phyloP scores from a whole-genome alignment of 352 stramenopile species.

The Blastocystis sp. region DNA sequence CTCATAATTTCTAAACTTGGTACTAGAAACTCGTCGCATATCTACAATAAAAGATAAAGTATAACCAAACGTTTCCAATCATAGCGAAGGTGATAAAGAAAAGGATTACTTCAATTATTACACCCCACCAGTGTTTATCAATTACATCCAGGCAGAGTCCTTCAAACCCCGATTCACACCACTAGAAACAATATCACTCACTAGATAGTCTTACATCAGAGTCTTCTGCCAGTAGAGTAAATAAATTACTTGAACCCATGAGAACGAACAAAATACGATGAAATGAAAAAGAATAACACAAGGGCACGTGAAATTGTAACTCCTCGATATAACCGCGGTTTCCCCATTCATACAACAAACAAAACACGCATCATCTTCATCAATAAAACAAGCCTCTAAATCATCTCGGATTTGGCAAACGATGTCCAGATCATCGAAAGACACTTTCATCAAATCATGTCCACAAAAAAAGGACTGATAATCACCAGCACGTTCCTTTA shows the following conservation, averaged over 20 bases:
- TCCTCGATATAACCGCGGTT: not conserved
- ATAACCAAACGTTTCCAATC: not conserved
- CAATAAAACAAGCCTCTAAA: slow-evolving; percentile 11
- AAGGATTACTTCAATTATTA: slow-evolving; percentile 39
- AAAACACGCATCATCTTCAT: not conserved
- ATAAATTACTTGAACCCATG: not conserved
- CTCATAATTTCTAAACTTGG: slow-evolving; percentile 49
- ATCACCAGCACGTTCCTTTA: not conserved
- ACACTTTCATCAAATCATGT: slow-evolving; percentile 31
- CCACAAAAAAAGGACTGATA: not conserved
- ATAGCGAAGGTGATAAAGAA: slow-evolving; percentile 39
- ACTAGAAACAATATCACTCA: not conserved
- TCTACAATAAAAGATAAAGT: slow-evolving; percentile 1
- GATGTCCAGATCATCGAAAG: not conserved
- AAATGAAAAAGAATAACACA: not conserved
- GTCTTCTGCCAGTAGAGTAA: not conserved
- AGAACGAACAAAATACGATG: not conserved
- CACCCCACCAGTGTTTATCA: slow-evolving; percentile 30
- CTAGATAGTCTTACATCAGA: not conserved
- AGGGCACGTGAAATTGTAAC: not conserved
- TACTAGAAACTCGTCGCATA: slow-evolving; percentile 52
- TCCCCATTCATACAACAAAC: slow-evolving; percentile 2
- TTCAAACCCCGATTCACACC: slow-evolving; percentile 11
- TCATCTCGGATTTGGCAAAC: slow-evolving; percentile 7
- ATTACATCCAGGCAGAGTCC: slow-evolving; percentile 42